Base-by-base conservation (phyloP, 2,329 filamentous ascomycete species). In the Coniochaeta prunicola region DNA sequence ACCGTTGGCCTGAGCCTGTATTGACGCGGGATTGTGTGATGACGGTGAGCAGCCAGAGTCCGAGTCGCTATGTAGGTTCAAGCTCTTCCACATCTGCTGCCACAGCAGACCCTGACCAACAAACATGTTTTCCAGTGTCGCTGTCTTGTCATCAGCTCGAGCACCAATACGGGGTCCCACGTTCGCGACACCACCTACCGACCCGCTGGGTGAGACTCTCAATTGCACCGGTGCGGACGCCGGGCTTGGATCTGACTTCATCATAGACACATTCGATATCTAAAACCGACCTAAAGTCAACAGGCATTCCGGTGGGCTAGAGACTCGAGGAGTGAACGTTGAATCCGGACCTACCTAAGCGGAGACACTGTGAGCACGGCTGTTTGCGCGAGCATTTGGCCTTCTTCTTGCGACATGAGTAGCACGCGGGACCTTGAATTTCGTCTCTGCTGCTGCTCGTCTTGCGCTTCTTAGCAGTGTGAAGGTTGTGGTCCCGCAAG, bases 341-440 rank as follows among this genome's bases (percentile, higher is more conserved):
- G 33, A 24, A 6, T 19, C n/a, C 2, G 9, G 36, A 64, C 65
- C 62, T 57, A 68, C 66, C 69, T 60, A 70, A 70, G 36, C 68
- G 64, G 3, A 69, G 61, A 56, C 76, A 78, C 56, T 76, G 72
- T 0, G 74, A 72, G 60, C 77, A 79, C 8, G 76, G 76, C 54
- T 75, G 72, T 30, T 69, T 65, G 24, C 75, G 67, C 28, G 74
- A 73, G 64, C 76, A 79, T 48, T 74, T 75, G 17, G 76, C 72
- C 56, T 79, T 78, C 62, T 75, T 77, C 57, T 71, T 74, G 4
- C 76, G 73, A 63, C 76, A 79, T 0, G 73, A 69, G 57, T 76
- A 74, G 53, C 75, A 78, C 17, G 56, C 61, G 9, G 17, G 8
- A 34, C 28, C 53, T n/a, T n/a, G 53, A 36, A 26, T 33, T n/a